A percentile compares a stretch with the other conserved stretches of the same genome.
Evolutionary conservation across 306 rosid genomes (phyloP).

Genomic region (Inga oerstediana): DNA sequence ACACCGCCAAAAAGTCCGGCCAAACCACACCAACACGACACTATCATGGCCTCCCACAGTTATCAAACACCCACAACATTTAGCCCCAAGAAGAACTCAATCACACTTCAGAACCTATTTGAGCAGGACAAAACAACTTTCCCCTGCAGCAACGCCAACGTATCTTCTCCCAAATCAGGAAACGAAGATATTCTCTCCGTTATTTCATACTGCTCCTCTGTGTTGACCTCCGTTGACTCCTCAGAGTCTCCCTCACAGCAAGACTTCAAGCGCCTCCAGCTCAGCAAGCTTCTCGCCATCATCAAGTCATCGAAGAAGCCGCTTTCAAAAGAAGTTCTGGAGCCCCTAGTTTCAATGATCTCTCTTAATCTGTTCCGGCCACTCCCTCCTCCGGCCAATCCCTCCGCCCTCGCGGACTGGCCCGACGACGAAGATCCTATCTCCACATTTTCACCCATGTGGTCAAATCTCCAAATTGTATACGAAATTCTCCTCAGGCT

Average conservation of each 20-base stretch:
- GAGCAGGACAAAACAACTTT: constrained; percentile 38
- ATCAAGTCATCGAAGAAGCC: constrained; percentile 57
- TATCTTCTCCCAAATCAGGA: constrained; percentile 41
- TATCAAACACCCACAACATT: constrained; percentile 12
- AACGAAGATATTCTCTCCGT: constrained; percentile 56
- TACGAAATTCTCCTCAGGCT: constrained; percentile 67
- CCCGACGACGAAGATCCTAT: constrained; percentile 68
- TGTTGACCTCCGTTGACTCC: constrained; percentile 49
- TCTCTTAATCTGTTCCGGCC: constrained; percentile 65
- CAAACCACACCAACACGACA: background rate
- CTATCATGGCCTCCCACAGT: background rate
- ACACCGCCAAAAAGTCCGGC: constrained; percentile 2
- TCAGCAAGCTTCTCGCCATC: constrained; percentile 51
- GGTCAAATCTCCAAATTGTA: constrained; percentile 74
- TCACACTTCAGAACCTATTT: constrained; percentile 56
- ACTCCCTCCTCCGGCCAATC: constrained; percentile 70
- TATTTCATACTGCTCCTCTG: constrained; percentile 55
- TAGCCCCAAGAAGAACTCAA: constrained; percentile 33
- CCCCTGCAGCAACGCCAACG: background rate
- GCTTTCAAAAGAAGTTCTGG: constrained; percentile 36
- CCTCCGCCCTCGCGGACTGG: constrained; percentile 34
- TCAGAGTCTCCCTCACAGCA: constrained; percentile 60
- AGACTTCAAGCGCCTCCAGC: constrained; percentile 63
- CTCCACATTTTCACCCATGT: constrained; percentile 47
- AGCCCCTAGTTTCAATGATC: constrained; percentile 60